Evolutionary conservation across 805 yeast genomes (phyloP), one percentile per base, ranked within the genome.

Genomic region (Saccharomycopsis oosterbeekiorum): DNA sequence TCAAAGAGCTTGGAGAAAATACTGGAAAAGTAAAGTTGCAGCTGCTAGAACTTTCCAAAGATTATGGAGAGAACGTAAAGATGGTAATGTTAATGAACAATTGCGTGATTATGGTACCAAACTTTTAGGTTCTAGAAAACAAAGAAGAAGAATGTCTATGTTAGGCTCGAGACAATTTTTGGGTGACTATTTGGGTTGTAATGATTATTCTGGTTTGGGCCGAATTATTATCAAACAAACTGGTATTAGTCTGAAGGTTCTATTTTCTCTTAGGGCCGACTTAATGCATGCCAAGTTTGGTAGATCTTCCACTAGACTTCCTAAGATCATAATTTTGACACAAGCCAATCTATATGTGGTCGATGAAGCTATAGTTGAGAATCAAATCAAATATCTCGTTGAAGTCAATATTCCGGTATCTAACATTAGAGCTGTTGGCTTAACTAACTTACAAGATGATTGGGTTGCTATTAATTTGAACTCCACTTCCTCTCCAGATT

Each of bases 1-100:
- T 67, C 99, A 94, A 77, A 83, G 97, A 66, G 98, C 99, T 2
- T 91, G 97, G 89, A 82, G 99, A 76, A 79, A 89, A 68, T 89
- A 86, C 70, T 76, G 85, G 64, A 85, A 84, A 72, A 80, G 89
- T 70, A 85, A 92, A 75, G 87, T 85, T 61, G 96, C 89, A 68
- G 91, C 96, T 26, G 97, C 97, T 1, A 83, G 81, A 62, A 80
- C 79, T 59, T 83, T 90, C 53, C 97, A 92, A 74, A 80, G 85
- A 64, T 84, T 88, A 56, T 89, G 96, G 87, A 83, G 94, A 72
- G 86, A 82, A 63, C 82, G 84, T 69, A 84, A 80, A 58, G 91
- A 88, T 64, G 93, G 96, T 26, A 88, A 89, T 72, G 83, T 89
- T 70, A 88, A 79, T 67, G 93, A 88, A 67, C 86, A 91, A 70